These are phyloP conservation scores for Stemphylium vesicarium DNA, from an alignment of 2,329 filamentous ascomycete species.

Conservation along the genomic window DNA sequence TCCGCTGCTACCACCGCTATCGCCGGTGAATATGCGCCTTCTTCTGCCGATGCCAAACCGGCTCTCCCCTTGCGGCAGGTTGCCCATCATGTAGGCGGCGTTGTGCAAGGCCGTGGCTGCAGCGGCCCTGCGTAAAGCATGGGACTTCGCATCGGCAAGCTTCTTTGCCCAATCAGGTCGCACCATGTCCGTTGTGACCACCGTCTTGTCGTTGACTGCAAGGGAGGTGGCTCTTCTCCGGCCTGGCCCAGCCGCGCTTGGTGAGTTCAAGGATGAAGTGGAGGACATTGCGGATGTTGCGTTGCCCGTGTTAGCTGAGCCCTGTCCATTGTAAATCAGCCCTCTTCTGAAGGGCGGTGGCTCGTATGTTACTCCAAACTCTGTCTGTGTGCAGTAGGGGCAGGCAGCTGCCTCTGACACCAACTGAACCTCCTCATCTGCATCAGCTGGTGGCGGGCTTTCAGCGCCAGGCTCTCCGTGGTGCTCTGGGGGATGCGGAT, in stretches of 20 bases:
- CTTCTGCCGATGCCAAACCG: slow-evolving; percentile 59
- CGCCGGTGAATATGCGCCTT: slow-evolving; percentile 57
- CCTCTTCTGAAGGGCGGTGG: slow-evolving; percentile 88
- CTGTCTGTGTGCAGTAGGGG: slow-evolving; percentile 92
- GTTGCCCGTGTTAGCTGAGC: slow-evolving; percentile 59
- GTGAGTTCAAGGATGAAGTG: slow-evolving; percentile 76
- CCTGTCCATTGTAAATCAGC: slow-evolving; percentile 69
- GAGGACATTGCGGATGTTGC: slow-evolving; percentile 80
- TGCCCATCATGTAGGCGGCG: slow-evolving; percentile 86
- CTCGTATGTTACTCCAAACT: slow-evolving; percentile 96
- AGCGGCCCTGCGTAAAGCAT: slow-evolving; percentile 84
- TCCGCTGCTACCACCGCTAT: slow-evolving; percentile 55
- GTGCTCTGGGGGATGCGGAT: slow-evolving; percentile 88
- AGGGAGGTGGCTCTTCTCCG: slow-evolving; percentile 71
- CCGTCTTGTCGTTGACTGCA: slow-evolving; percentile 81
- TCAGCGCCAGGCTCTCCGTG: slow-evolving; percentile 51
- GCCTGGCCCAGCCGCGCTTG: slow-evolving; percentile 48
- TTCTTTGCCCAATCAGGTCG: slow-evolving; percentile 96
- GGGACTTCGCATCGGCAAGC: slow-evolving; percentile 80
- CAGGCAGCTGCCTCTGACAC: slow-evolving; percentile 92
- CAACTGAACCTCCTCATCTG: slow-evolving; percentile 66
- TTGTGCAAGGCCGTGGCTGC: slow-evolving; percentile 94
- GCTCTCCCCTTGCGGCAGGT: slow-evolving; percentile 54
- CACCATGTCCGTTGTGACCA: slow-evolving; percentile 90
- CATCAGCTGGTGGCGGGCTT: slow-evolving; percentile 48